Evolutionary conservation across 345 rosid species (phyloP).

Genomic region (Citrus medica): DNA sequence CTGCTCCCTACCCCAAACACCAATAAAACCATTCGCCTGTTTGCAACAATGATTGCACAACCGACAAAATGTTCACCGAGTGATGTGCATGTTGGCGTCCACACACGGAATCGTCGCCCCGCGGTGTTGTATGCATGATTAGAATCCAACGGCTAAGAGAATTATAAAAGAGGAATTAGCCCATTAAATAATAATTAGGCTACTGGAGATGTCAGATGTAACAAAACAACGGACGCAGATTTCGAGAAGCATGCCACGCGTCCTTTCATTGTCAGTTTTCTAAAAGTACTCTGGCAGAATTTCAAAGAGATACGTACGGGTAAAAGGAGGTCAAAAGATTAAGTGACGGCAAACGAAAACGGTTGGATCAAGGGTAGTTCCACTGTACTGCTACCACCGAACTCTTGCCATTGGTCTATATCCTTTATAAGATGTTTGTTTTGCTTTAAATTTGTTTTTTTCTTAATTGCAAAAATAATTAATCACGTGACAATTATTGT

Average conservation of each 20-base stretch:
- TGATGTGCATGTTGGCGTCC: background rate
- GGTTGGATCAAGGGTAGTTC: background rate
- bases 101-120: background rate
- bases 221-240: background rate
- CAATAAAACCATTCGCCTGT: background rate
- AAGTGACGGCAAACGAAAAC: background rate
- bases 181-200: background rate
- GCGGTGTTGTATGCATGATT: background rate
- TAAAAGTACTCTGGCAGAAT: background rate
- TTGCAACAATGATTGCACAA: background rate
- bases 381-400: background rate
- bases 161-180: background rate
- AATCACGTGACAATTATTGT: no score
- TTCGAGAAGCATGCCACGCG: background rate
- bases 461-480: no score
- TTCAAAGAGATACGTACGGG: background rate
- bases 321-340: background rate
- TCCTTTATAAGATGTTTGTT: background rate
- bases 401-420: background rate
- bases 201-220: background rate
- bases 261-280: background rate
- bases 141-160: constrained; percentile 9
- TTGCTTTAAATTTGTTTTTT: no score
- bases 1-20: background rate
- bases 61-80: background rate